These are phyloP conservation scores for Ogataea corticis DNA, from an alignment of 805 yeast species.

Conservation along the genomic window DNA sequence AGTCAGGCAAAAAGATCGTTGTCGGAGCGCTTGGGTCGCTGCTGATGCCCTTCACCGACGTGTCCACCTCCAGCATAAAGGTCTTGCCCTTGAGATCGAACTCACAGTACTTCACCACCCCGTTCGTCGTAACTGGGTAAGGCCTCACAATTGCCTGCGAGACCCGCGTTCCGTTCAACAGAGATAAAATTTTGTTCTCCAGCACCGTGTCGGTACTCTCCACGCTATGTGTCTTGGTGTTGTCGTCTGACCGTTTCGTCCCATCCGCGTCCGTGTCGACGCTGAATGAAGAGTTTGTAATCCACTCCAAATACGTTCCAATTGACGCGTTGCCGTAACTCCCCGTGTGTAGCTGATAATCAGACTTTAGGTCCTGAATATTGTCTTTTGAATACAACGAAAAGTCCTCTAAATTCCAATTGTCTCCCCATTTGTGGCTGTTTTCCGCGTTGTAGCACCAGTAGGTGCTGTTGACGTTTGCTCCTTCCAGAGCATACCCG, in stretches of 20 bases:
- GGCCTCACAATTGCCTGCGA: slow-evolving; percentile 78
- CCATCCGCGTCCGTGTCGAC: slow-evolving; percentile 4
- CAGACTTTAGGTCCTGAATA: slow-evolving; percentile 18
- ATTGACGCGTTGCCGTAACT: slow-evolving; percentile 19
- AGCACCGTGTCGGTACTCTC: slow-evolving; percentile 16
- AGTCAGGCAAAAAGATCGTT: slow-evolving; percentile 64
- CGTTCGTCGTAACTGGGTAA: slow-evolving; percentile 63
- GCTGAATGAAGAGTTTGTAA: slow-evolving; percentile 16
- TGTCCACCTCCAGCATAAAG: slow-evolving; percentile 50
- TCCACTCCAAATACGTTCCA: slow-evolving; percentile 28
- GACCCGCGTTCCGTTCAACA: slow-evolving; percentile 65
- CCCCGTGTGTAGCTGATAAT: slow-evolving; percentile 14
- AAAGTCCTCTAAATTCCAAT: slow-evolving; percentile 93
- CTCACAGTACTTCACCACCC: slow-evolving; percentile 52
- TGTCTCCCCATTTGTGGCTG: slow-evolving; percentile 83
- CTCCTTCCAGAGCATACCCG: slow-evolving; percentile 73
- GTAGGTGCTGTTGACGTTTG: slow-evolving; percentile 68
- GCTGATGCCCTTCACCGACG: slow-evolving; percentile 16
- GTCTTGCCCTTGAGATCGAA: slow-evolving; percentile 54
- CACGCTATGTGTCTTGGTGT: background rate
- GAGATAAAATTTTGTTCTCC: slow-evolving; percentile 15
- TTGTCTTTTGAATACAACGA: slow-evolving; percentile 82
- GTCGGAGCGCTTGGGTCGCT: slow-evolving; percentile 43
- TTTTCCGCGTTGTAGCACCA: slow-evolving; percentile 85
- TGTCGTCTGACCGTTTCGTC: slow-evolving; percentile 11